Base-by-base conservation (phyloP, 1,284 basidiomycete genomes). In the Omphalotus olearius region DNA sequence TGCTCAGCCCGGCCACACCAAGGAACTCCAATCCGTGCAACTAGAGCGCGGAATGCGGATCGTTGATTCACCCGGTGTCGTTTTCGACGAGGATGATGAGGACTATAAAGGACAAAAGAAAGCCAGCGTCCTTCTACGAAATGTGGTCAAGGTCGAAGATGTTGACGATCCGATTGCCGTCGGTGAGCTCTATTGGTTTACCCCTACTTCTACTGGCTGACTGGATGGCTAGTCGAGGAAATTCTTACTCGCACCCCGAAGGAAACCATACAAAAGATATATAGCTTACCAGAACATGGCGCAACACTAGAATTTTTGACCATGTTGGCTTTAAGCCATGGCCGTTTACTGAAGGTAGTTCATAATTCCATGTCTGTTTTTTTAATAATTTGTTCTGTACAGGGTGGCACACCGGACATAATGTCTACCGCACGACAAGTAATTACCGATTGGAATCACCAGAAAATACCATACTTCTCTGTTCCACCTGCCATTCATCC, bases 381-480 rank as follows among this genome's bases (percentile, higher is more conserved):
- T 45, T 49, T 10, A 14, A 17, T 25, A 4, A n/a, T n/a, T 10
- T 46, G 50, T 45, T 13, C 46, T 30, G 38, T 33, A 3, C 56
- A 90, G 84, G 95, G 95, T 28, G 96, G 95, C 51, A 88, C 93
- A 2, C 94, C 96, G 0, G 94, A 98, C 67, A 68, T 96, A 16
- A 82, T 89, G 43, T 79, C 86, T 0, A 82, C 92, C 0, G 93
- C 94, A 0, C 83, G 91, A 26, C 84, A 87, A 13, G 79, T 98
- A n/a, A 69, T 99, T 3, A 82, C 79, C 44, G 96, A 99, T 66
- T 98, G 96, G 95, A 98, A 98, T 64, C 83, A 91, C 57, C 93
- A 98, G 62, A 94, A 93, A 64, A 98, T 98, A 23, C 87, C 89
- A 0, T 98, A 93, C 70, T 90, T 79, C 69, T 91, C 92, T 1